Conservation (phyloP, 345 rosid species). For the Salix caprea region DNA sequence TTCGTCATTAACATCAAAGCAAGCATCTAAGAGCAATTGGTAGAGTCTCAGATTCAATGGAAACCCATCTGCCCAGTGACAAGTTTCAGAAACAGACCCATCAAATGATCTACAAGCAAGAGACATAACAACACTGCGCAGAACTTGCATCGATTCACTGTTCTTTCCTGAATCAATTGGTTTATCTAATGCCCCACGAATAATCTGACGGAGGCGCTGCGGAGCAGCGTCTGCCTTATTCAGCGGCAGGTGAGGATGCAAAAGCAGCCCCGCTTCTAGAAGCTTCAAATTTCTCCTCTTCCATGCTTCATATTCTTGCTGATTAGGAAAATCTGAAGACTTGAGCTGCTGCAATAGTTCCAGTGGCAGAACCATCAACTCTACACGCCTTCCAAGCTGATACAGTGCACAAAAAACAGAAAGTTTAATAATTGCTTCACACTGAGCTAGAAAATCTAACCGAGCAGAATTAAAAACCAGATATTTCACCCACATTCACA, state of each 20-base stretch:
- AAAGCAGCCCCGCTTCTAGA: slow-evolving; percentile 84
- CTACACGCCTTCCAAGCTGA: slow-evolving; percentile 85
- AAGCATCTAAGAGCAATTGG: slow-evolving; percentile 76
- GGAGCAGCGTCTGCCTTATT: slow-evolving; percentile 57
- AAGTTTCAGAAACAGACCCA: slow-evolving; percentile 62
- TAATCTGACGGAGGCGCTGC: slow-evolving; percentile 65
- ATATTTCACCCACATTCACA: background rate
- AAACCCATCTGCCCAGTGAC: slow-evolving; percentile 98
- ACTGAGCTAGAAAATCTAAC: background rate
- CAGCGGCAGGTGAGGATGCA: slow-evolving; percentile 72
- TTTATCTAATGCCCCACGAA: slow-evolving; percentile 60
- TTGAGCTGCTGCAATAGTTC: slow-evolving; percentile 92
- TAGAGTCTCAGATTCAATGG: slow-evolving; percentile 84
- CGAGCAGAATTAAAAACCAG: background rate
- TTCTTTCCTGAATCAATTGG: slow-evolving; percentile 84
- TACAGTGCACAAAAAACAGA: background rate
- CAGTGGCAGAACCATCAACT: slow-evolving; percentile 79
- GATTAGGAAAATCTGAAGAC: slow-evolving; percentile 72
- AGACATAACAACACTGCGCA: slow-evolving; percentile 69
- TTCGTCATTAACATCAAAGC: slow-evolving; percentile 71
- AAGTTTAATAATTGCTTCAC: no score
- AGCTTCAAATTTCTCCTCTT: slow-evolving; percentile 70
- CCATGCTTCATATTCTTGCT: slow-evolving; percentile 84
- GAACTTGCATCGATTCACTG: slow-evolving; percentile 84
- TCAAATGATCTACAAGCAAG: slow-evolving; percentile 76